Percentiles rank a stretch among this genome's conserved stretches.
Conservation (phyloP, 352 stramenopile genomes). For the Phytophthora meadii region DNA sequence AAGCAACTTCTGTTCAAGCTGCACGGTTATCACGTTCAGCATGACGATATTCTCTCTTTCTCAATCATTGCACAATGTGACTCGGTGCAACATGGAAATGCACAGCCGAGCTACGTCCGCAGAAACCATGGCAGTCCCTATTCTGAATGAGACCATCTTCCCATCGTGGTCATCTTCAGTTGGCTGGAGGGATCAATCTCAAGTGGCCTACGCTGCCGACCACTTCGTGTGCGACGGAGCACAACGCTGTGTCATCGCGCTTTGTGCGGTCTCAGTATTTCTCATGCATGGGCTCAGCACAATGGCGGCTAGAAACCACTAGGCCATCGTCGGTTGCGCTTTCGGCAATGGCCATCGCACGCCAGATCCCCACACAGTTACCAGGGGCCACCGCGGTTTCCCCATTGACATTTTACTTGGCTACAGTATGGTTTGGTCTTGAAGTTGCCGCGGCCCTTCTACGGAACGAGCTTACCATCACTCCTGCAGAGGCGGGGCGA, state of each 20-base stretch:
- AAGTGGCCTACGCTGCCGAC: slow-evolving; percentile 6
- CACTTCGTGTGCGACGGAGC: slow-evolving; percentile 8
- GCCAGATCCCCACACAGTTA: slow-evolving; percentile 5
- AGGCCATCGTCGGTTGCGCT: slow-evolving; percentile 2
- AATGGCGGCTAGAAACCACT: slow-evolving; percentile 14
- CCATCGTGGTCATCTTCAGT: not conserved
- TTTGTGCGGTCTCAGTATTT: not conserved
- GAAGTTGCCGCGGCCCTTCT: slow-evolving; percentile 38
- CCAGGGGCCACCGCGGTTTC: slow-evolving; percentile 7
- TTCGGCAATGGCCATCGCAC: slow-evolving; percentile 8
- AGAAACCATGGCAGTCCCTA: not conserved
- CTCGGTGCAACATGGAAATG: too few relatives aligned
- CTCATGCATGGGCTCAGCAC: not conserved
- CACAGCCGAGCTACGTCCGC: not conserved
- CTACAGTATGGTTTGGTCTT: slow-evolving; percentile 35
- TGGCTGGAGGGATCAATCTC: not conserved
- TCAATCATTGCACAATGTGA: too few relatives aligned
- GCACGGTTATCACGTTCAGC: too few relatives aligned
- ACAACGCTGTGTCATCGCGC: not conserved
- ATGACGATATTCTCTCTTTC: too few relatives aligned
- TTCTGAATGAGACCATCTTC: slow-evolving; percentile 12
- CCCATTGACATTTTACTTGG: slow-evolving; percentile 22
- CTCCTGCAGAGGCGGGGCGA: slow-evolving; percentile 22
- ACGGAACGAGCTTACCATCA: slow-evolving; percentile 30
- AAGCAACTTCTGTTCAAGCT: too few relatives aligned